A percentile compares a stretch with the other conserved stretches of the same genome.
phyloP scores from a whole-genome alignment of 202 grass and related monocot species.

The Saccharum hybrid region DNA sequence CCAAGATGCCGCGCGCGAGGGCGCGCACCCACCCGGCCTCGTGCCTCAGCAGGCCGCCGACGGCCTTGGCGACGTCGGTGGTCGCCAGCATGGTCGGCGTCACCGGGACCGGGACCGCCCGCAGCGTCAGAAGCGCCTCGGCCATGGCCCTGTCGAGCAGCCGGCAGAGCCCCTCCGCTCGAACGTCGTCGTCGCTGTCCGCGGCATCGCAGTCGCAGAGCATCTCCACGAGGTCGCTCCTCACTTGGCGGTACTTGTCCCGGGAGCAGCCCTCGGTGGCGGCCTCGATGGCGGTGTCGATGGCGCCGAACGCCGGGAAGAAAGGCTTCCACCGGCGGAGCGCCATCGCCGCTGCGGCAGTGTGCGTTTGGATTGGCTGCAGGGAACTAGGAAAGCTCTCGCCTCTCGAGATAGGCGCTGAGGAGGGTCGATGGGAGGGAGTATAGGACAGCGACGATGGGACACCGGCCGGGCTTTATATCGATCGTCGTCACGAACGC shows the following conservation, averaged over 20 bases:
- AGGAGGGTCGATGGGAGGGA: not conserved
- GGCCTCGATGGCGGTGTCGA: conserved; percentile 9
- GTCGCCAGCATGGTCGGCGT: not conserved
- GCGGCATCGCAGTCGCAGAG: not conserved
- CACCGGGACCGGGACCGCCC: not conserved
- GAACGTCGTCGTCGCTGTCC: no score
- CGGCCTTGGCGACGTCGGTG: conserved; percentile 8
- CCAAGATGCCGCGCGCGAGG: not conserved
- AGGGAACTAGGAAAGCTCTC: no score
- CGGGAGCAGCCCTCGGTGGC: not conserved
- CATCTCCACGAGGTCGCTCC: not conserved
- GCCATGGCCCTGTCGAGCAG: not conserved
- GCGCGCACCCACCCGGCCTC: not conserved
- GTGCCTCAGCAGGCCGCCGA: not conserved
- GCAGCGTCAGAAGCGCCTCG: not conserved
- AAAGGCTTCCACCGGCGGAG: conserved; percentile 1
- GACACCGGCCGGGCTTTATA: not conserved
- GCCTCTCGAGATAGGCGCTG: no score
- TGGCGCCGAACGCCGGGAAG: not conserved
- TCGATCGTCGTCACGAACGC: not conserved
- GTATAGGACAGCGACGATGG: not conserved
- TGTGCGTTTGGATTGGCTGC: not conserved
- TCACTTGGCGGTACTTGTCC: not conserved
- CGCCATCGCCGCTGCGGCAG: not conserved
- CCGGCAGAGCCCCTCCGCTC: not conserved